A percentile compares a stretch with the other conserved stretches of the same genome.
phyloP scores from a whole-genome alignment of 306 rosid genomes.

The Pyrus pyrifolia region DNA sequence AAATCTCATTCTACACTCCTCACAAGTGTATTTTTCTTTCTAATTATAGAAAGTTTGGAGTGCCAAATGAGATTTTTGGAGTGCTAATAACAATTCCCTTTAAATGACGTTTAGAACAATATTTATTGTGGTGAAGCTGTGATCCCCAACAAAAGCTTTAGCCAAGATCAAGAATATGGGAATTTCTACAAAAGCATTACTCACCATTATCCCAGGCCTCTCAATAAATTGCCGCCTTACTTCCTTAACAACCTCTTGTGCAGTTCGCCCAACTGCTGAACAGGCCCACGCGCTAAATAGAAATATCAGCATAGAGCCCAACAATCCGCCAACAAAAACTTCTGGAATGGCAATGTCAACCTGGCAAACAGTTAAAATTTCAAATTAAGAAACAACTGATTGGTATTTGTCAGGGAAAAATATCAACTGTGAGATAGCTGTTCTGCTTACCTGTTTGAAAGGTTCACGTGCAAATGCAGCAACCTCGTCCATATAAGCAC shows the following conservation, averaged over 20 bases:
- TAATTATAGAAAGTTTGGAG: too few species aligned
- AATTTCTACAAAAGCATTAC: conserved; percentile 31
- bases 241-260: conserved; percentile 98
- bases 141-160: background rate
- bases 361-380: conserved; percentile 34
- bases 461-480: conserved; percentile 65
- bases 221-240: conserved; percentile 96
- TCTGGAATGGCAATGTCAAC: conserved; percentile 99
- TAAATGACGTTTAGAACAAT: background rate
- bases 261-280: conserved; percentile 96
- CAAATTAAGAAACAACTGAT: conserved; percentile 15
- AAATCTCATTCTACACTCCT: too few species aligned
- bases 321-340: conserved; percentile 82
- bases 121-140: background rate
- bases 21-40: too few species aligned
- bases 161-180: background rate
- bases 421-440: background rate
- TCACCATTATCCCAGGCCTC: conserved; percentile 99
- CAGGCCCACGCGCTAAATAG: conserved; percentile 98
- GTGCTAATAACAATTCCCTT: too few species aligned
- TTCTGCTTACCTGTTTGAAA: conserved; percentile 68
- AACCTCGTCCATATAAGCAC: conserved; percentile 99
- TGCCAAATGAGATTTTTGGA: too few species aligned
- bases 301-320: conserved; percentile 97
- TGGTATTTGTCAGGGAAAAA: background rate